Evolutionary conservation across 169 alveolate genomes (phyloP).

Genomic region (Plasmodium billcollinsi): DNA sequence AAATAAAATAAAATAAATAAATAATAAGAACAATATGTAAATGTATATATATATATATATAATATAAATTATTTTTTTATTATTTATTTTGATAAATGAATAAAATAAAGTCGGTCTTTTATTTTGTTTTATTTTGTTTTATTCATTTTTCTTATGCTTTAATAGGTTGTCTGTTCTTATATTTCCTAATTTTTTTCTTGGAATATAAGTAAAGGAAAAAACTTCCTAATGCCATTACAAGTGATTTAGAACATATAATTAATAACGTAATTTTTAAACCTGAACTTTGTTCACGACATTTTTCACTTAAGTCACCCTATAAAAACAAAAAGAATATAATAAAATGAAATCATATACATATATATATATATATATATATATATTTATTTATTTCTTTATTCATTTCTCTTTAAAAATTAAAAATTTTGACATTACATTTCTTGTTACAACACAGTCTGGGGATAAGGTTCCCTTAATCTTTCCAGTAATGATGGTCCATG

Average conservation of each 20-base stretch:
- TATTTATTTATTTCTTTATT: not conserved
- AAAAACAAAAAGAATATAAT: not conserved
- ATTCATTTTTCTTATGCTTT: slow-evolving; percentile 15
- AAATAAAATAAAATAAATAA: not conserved
- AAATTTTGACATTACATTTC: slow-evolving; percentile 25
- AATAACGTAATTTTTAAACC: slow-evolving; percentile 38
- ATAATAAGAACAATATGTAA: not conserved
- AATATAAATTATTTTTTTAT: not conserved
- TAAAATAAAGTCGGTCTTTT: not conserved
- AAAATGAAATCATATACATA: slow-evolving; percentile 3
- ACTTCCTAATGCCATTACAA: slow-evolving; percentile 29
- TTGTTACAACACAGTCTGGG: slow-evolving; percentile 62
- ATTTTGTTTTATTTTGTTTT: too few species aligned
- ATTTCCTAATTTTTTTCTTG: slow-evolving; percentile 24
- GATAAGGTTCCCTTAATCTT: slow-evolving; percentile 57
- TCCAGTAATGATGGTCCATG: slow-evolving; percentile 62
- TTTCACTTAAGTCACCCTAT: slow-evolving; percentile 54
- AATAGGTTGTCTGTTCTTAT: slow-evolving; percentile 8
- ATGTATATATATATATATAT: not conserved
- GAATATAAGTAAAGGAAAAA: slow-evolving; percentile 30
- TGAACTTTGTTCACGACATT: slow-evolving; percentile 21
- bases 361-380: not conserved
- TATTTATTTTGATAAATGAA: not conserved
- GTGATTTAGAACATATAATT: slow-evolving; percentile 30
- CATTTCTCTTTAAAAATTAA: not conserved